Evolutionary conservation across 1,284 basidiomycete genomes (phyloP).

Genomic region (Apiotrichum gracile): DNA sequence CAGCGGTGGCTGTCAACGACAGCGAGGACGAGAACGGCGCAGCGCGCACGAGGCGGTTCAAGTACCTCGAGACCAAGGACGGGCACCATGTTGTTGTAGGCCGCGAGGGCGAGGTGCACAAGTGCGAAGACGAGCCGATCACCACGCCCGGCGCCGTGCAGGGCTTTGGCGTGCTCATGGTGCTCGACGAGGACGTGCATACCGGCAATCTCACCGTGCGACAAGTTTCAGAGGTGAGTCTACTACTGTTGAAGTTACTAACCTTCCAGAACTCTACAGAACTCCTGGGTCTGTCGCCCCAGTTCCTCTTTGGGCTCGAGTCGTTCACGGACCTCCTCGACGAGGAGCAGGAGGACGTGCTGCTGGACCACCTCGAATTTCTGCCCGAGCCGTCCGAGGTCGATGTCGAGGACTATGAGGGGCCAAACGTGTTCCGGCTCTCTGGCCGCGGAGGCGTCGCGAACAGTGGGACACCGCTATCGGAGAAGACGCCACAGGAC

Average conservation of each 20-base stretch:
- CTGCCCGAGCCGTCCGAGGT: constrained; percentile 52
- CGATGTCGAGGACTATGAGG: constrained; percentile 47
- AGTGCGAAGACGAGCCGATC: constrained; percentile 85
- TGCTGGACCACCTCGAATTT: constrained; percentile 74
- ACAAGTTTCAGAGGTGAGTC: constrained; percentile 72
- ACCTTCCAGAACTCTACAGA: constrained; percentile 56
- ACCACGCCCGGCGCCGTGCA: constrained; percentile 78
- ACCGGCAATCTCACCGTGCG: constrained; percentile 59
- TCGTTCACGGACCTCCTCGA: constrained; percentile 72
- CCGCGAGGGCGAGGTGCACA: constrained; percentile 60
- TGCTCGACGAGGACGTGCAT: constrained; percentile 62
- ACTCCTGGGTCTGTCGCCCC: constrained; percentile 66
- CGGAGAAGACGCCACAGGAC: neutral
- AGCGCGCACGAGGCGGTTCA: constrained; percentile 58
- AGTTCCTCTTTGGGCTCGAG: constrained; percentile 68
- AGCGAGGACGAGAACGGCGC: neutral
- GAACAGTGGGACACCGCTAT: neutral
- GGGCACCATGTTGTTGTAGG: constrained; percentile 71
- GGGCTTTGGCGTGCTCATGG: constrained; percentile 76
- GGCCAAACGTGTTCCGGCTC: constrained; percentile 66
- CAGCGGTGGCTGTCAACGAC: too few species aligned
- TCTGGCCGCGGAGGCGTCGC: constrained; percentile 48
- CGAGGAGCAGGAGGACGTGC: constrained; percentile 61
- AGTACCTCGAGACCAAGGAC: constrained; percentile 62
- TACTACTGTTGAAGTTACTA: constrained; percentile 3